Conservation (phyloP, 352 stramenopile genomes). For the Phytophthora cactorum region DNA sequence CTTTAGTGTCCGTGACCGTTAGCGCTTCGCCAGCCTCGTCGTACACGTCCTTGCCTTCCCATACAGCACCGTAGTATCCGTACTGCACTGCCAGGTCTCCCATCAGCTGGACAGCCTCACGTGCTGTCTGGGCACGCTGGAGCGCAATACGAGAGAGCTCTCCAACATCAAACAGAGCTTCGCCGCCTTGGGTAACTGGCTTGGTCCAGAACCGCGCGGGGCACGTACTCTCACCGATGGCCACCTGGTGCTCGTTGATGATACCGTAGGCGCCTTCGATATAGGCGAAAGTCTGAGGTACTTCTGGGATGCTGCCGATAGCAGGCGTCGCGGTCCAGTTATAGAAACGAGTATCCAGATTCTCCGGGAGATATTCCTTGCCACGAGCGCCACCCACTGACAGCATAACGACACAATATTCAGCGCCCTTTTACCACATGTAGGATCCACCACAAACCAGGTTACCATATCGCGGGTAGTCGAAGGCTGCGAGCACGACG, state of each 20-base stretch:
- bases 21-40: conserved; percentile 91
- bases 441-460: not conserved
- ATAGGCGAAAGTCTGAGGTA: conserved; percentile 73
- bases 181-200: conserved; percentile 65
- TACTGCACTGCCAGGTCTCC: conserved; percentile 92
- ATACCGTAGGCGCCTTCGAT: conserved; percentile 84
- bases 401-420: not conserved
- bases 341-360: conserved; percentile 74
- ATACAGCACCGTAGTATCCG: conserved; percentile 93
- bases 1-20: conserved; percentile 88
- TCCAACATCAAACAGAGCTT: conserved; percentile 89
- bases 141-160: conserved; percentile 91
- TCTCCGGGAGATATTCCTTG: conserved; percentile 64
- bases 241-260: conserved; percentile 84
- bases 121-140: conserved; percentile 81
- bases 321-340: conserved; percentile 63
- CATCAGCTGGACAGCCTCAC: conserved; percentile 91
- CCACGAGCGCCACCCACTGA: conserved; percentile 67
- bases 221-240: conserved; percentile 86
- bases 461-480: conserved; percentile 83
- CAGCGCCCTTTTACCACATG: not conserved
- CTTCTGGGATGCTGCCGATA: conserved; percentile 78
- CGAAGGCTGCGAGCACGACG: conserved; percentile 57
- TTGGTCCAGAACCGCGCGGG: conserved; percentile 70
- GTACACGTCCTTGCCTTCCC: conserved; percentile 65